Evolutionary conservation across 306 rosid species (phyloP), one percentile per base, ranked within the genome.

Genomic region (Pterocarpus santalinus): DNA sequence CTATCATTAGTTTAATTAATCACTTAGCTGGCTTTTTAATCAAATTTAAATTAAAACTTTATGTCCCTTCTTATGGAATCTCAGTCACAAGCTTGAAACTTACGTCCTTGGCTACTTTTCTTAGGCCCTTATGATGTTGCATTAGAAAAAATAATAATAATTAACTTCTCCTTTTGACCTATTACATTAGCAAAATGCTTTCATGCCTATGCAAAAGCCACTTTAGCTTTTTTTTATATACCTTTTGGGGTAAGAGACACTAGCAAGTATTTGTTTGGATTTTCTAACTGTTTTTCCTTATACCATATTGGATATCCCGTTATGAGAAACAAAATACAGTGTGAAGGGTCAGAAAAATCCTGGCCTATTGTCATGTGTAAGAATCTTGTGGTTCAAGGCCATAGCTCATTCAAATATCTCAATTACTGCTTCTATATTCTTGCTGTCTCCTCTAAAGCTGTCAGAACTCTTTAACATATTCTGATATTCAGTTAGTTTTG

Each of bases 51-150:
- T 28, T 39, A 28, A 65, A 57, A 68, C 34, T 36, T 28, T 47
- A 30, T 57, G 77, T 51, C 55, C 79, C 70, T 53, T 30, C 69
- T 53, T 80, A 49, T 82, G 85, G 89, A 90, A 87, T 90, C 88
- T 84, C 75, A 86, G 87, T 88, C 97, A 91, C 78, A 83, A 41
- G 84, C 86, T 87, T 84, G 87, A 84, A 83, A 80, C 81, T 57
- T 51, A 83, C 85, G 83, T 80, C 89, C 82, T 76, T 61, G 28
- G 32, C 82, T 52, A 38, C 83, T 82, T 82, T 74, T 76, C 38
- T 52, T 64, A 13, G n/a, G 8, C 75, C 58, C 41, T 63, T 83
- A 30, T 65, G 80, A 76, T 76, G 75, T 22, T 76, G 60, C 66
- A 71, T 33, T 22, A 30, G 39, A 68, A 39, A 72, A 73, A 66